Percentiles rank a stretch among this genome's conserved stretches.
Evolutionary conservation across 345 rosid genomes (phyloP).

Genomic region (Kernera saxatilis): DNA sequence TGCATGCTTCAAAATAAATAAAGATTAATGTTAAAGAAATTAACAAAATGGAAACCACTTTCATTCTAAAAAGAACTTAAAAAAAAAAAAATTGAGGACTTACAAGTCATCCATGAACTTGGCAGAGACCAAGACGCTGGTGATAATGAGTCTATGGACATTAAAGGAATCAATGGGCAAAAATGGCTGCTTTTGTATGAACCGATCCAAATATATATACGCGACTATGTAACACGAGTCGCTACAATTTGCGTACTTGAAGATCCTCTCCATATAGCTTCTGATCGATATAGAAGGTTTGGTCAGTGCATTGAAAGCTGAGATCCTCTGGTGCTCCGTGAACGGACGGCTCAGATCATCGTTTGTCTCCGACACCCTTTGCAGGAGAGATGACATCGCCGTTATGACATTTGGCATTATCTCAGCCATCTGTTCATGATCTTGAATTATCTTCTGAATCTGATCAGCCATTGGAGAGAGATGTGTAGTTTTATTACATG

Average conservation of each 20-base stretch:
- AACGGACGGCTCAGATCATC: conserved; percentile 40
- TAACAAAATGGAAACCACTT: too few relatives aligned
- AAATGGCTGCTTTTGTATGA: conserved; percentile 45
- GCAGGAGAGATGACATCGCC: conserved; percentile 45
- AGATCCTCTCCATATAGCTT: conserved; percentile 63
- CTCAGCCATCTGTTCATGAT: conserved; percentile 6
- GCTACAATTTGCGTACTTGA: conserved; percentile 67
- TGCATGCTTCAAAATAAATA: too few relatives aligned
- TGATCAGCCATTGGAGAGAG: conserved; percentile 17
- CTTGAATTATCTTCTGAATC: conserved; percentile 5
- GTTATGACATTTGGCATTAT: conserved; percentile 45
- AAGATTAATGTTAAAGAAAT: background rate
- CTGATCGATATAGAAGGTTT: conserved; percentile 51
- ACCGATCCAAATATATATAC: conserved; percentile 66
- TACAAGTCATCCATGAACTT: conserved; percentile 86
- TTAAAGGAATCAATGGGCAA: conserved; percentile 57
- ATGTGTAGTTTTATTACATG: background rate
- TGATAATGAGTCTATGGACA: conserved; percentile 61
- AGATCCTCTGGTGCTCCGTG: conserved; percentile 36
- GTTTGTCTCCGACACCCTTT: conserved; percentile 46
- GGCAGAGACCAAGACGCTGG: conserved; percentile 71
- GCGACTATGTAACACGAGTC: conserved; percentile 71
- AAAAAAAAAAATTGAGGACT: conserved; percentile 19
- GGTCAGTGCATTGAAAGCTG: conserved; percentile 47
- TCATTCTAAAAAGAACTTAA: too few relatives aligned